Conservation (phyloP, 2,329 filamentous ascomycete species). For the Byssochlamys sp. region DNA sequence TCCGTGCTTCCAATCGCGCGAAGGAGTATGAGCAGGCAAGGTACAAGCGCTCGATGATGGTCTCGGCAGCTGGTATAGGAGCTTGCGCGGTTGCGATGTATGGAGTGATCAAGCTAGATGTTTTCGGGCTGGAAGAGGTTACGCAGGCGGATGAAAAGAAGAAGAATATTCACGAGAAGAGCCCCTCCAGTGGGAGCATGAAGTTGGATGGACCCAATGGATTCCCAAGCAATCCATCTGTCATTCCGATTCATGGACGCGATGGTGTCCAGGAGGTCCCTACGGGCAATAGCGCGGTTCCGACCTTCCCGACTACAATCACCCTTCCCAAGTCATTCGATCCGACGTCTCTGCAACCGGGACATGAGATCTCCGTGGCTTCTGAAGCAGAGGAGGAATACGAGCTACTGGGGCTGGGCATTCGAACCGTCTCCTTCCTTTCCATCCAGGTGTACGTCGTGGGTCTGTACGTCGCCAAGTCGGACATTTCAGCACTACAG, state of each 20-base stretch:
- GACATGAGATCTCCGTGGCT: constrained; percentile 29
- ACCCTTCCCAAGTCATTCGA: constrained; percentile 44
- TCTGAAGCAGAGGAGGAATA: constrained; percentile 56
- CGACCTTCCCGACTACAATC: constrained; percentile 66
- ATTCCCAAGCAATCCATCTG: constrained; percentile 23
- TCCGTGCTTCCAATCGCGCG: constrained; percentile 15
- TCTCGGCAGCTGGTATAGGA: constrained; percentile 30
- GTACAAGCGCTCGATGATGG: constrained; percentile 21
- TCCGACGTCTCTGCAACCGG: constrained; percentile 22
- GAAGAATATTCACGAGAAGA: constrained; percentile 1
- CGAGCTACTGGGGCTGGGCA: constrained; percentile 76
- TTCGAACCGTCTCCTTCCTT: constrained; percentile 81
- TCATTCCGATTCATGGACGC: constrained; percentile 34
- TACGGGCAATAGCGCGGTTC: constrained; percentile 71
- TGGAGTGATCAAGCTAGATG: constrained; percentile 29
- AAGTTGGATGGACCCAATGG: constrained; percentile 34
- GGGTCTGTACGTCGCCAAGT: constrained; percentile 78
- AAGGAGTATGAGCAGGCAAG: constrained; percentile 16
- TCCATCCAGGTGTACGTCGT: constrained; percentile 89
- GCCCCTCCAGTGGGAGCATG: constrained; percentile 14
- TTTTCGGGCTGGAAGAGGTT: constrained; percentile 21
- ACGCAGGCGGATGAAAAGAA: constrained; percentile 6
- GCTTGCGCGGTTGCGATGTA: constrained; percentile 33
- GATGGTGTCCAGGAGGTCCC: constrained; percentile 65
- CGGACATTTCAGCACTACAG: constrained; percentile 74